Conservation (phyloP, 2,329 filamentous ascomycete genomes). For the Botrytis hyacinthi region DNA sequence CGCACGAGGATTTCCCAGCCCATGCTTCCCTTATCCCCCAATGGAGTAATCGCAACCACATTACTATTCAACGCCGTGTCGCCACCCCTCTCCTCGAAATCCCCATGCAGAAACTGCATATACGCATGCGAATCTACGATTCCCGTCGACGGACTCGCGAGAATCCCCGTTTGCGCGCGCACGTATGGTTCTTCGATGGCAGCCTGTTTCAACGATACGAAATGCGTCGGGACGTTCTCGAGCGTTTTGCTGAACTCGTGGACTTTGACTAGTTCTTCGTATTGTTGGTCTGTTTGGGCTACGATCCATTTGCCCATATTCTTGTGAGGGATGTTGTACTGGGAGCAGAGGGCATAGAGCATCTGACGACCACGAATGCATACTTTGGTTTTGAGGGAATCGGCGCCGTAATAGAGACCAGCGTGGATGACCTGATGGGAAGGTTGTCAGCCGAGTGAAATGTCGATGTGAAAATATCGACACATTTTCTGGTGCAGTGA, state of each 20-base stretch:
- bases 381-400: slow-evolving; percentile 76
- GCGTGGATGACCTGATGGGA: slow-evolving; percentile 79
- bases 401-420: slow-evolving; percentile 67
- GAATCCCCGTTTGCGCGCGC: slow-evolving; percentile 64
- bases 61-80: slow-evolving; percentile 66
- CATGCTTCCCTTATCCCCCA: slow-evolving; percentile 44
- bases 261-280: slow-evolving; percentile 48
- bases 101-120: slow-evolving; percentile 76
- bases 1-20: slow-evolving; percentile 69
- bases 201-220: slow-evolving; percentile 64
- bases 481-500: not conserved
- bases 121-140: slow-evolving; percentile 85
- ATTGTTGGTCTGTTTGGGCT: slow-evolving; percentile 71
- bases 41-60: slow-evolving; percentile 55
- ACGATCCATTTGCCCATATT: slow-evolving; percentile 93
- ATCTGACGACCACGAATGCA: slow-evolving; percentile 75
- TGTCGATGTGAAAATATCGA: not conserved
- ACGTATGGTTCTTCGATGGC: slow-evolving; percentile 70
- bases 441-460: not conserved
- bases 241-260: slow-evolving; percentile 45
- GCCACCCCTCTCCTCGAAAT: slow-evolving; percentile 75
- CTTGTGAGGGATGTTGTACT: slow-evolving; percentile 64
- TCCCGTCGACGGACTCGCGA: slow-evolving; percentile 84
- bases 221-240: slow-evolving; percentile 65
- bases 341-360: slow-evolving; percentile 75